These are phyloP conservation scores for Neurospora sp. DNA, from an alignment of 495 filamentous ascomycete species.

Conservation along the genomic window DNA sequence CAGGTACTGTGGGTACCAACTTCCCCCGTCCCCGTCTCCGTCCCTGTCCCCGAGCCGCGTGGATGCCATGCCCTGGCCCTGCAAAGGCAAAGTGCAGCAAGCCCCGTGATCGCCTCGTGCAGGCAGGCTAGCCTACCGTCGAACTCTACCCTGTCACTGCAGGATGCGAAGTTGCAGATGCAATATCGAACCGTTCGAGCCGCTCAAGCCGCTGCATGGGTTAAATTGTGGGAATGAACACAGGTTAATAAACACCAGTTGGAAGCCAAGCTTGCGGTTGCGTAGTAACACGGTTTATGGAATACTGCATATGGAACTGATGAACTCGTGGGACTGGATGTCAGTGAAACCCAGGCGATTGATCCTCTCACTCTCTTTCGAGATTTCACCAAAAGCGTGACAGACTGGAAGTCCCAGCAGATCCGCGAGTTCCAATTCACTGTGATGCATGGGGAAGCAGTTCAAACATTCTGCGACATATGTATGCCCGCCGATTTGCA, in stretches of 20 bases:
- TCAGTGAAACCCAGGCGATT: not conserved
- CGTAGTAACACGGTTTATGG: not conserved
- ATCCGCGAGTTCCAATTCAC: not conserved
- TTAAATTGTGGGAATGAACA: not conserved
- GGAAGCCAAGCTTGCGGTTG: not conserved
- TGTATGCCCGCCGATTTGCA: not conserved
- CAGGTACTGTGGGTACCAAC: not conserved
- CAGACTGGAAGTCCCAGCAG: not conserved
- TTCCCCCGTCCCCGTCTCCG: not conserved
- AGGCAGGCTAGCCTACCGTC: not conserved
- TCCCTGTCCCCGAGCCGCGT: not conserved
- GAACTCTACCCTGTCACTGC: not conserved
- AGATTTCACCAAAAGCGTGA: not conserved
- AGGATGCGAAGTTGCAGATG: not conserved
- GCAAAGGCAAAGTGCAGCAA: not conserved
- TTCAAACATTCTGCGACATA: not conserved
- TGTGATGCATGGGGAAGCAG: not conserved
- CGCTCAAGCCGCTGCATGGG: not conserved
- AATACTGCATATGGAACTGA: not conserved
- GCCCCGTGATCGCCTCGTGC: not conserved
- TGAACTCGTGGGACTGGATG: not conserved
- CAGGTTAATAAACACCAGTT: not conserved
- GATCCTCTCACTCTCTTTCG: not conserved
- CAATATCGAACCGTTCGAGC: not conserved
- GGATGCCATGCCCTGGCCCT: not conserved